A percentile compares a stretch with the other conserved stretches of the same genome.
Conservation (phyloP, 129 eudicot genomes). For the Kitagawia praeruptora region DNA sequence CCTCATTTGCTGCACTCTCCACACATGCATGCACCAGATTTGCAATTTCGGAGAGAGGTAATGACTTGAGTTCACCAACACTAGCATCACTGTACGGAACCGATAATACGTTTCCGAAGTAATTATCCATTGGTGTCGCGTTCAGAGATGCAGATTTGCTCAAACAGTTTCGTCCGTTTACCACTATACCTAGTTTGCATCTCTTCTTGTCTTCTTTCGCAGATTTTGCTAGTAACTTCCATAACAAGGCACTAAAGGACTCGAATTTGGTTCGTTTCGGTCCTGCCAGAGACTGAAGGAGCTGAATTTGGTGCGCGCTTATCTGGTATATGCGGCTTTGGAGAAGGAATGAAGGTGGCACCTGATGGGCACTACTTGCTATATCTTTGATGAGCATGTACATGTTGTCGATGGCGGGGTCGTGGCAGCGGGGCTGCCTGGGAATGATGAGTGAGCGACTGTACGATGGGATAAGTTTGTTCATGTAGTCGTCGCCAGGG, state of each 20-base stretch:
- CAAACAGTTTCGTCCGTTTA: constrained; percentile 11
- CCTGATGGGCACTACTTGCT: background rate
- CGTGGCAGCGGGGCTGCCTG: constrained; percentile 23
- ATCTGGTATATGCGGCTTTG: constrained; percentile 37
- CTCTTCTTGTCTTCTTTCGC: background rate
- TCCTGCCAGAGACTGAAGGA: constrained; percentile 21
- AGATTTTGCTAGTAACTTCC: constrained; percentile 24
- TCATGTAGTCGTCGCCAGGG: constrained; percentile 22
- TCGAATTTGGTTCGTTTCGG: constrained; percentile 24
- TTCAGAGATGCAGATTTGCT: background rate
- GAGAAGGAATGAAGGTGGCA: background rate
- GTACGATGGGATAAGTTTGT: background rate
- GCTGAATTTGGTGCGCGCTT: constrained; percentile 7
- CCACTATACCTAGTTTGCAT: constrained; percentile 18
- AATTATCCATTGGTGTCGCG: background rate
- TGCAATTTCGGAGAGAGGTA: constrained; percentile 15
- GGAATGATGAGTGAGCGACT: constrained; percentile 40
- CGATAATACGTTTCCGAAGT: constrained; percentile 34
- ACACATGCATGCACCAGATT: constrained; percentile 20
- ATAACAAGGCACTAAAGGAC: constrained; percentile 38
- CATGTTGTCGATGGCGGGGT: constrained; percentile 16
- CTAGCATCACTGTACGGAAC: constrained; percentile 18
- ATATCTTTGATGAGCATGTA: constrained; percentile 17
- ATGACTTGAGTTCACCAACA: constrained; percentile 7
- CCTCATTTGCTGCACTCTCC: constrained; percentile 9